Evolutionary conservation across 257 asterid genomes (phyloP), one percentile per base, ranked within the genome.

Genomic region (Nicotiana undulata): DNA sequence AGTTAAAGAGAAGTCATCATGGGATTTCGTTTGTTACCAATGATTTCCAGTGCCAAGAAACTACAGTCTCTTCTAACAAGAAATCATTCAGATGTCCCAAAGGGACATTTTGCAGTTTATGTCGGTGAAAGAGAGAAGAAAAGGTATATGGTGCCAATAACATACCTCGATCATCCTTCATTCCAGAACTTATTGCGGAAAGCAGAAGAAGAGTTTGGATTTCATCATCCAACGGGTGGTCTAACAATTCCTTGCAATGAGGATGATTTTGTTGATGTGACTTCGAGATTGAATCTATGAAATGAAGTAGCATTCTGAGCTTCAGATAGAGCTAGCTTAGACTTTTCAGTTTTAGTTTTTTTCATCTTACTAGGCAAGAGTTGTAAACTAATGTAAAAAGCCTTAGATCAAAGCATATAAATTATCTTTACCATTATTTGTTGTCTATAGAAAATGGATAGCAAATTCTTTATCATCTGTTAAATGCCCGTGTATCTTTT

Each of bases 21-120:
- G 93, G 93, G 88, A 58, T 88, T 89, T 80, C 89, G 84, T n/a
- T 80, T 85, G 63, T 46, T 67, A 34, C 70, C 87, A 2, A 56
- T 86, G 85, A 80, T 86, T 67, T 82, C 91, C 11, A 80, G 85
- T 64, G 84, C 86, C 65, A 10, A 83, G 85, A 86, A 81, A 85
- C 85, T 88, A 55, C 91, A 88, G 44, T 86, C 90, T 24, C 58
- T 83, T 70, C 5, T 59, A n/a, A 59, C 64, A 0, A 22, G 22
- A 5, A 60, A 10, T 37, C 15, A 58, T 3, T 20, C 40, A 29
- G 81, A 78, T 78, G 59, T 78, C 13, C 81, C 60, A 9, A 78
- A 60, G 60, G 81, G 81, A 4, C 81, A 78, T 37, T 59, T 60
- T 17, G 68, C 44, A 4, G 81, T 78, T 60, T 78, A 78, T 18